Base-by-base conservation (phyloP, 345 rosid genomes). In the Linum tenue region DNA sequence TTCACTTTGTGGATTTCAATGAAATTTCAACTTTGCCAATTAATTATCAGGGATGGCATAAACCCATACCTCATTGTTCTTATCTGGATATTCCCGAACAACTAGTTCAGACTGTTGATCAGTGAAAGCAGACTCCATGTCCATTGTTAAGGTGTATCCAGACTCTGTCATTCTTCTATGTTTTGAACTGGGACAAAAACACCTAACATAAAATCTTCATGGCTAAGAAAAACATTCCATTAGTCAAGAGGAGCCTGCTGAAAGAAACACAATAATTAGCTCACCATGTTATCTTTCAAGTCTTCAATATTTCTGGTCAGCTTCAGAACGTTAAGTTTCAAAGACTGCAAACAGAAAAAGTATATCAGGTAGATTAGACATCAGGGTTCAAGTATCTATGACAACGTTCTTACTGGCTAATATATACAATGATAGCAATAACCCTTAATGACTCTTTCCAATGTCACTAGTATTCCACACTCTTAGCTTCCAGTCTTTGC, bases 401-500 rank as follows among this genome's bases (percentile, higher is more conserved):
- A 7, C 16, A 53, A 62, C 3, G 1, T 2, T 48, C 14, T 7
- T 48, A 48, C 53, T 8, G 53, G 53, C 51, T 44, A 48, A 15
- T n/a, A 77, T 90, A 92, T 66, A 92, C 80, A 61, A 92, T 80
- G 63, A 90, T 86, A 17, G 90, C 94, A n/a, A 71, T 87, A 84
- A 60, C 97, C 98, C 79, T 88, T 88, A 65, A 80, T 87, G 69
- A 92, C 91, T 71, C 76, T 78, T 77, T 92, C 96, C 60, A 90
- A 90, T n/a, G 90, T 81, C 63, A 90, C 90, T 73, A 92, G 79
- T 72, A 87, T 83, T 50, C 98, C 63, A 96, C 96, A 79, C 97
- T 92, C 82, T 86, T 94, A 41, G 85, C 84, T 74, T 90, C 97
- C 71, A 64, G 70, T 82, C 58, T 55, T 76, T 37, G 96, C 97